These are phyloP conservation scores for Moelleriella libera DNA, from an alignment of 2,329 filamentous ascomycete genomes.

Conservation along the genomic window DNA sequence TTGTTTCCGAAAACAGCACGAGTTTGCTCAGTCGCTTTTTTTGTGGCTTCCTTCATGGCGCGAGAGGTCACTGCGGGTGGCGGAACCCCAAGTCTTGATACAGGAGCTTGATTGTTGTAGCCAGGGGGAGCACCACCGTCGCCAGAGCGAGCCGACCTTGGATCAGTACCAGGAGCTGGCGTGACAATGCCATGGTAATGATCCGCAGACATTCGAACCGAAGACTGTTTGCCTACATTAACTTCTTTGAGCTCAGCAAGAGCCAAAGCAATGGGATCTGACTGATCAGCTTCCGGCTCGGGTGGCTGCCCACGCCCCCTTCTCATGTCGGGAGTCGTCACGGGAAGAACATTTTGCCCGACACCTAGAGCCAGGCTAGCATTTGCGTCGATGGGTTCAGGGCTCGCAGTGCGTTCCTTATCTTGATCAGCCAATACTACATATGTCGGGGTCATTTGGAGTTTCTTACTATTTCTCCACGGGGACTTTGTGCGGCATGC, in stretches of 20 bases:
- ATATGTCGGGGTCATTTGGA: neutral
- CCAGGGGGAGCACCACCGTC: constrained; percentile 50
- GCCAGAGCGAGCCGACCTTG: constrained; percentile 27
- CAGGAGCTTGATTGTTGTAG: constrained; percentile 52
- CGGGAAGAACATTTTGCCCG: constrained; percentile 90
- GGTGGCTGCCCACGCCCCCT: constrained; percentile 13
- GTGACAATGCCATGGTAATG: constrained; percentile 88
- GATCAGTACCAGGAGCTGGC: constrained; percentile 45
- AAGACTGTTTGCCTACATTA: constrained; percentile 60
- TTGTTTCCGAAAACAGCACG: constrained; percentile 53
- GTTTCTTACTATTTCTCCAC: constrained; percentile 3
- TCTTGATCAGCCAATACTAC: constrained; percentile 4
- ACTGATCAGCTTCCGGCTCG: constrained; percentile 38
- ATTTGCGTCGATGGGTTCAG: constrained; percentile 79
- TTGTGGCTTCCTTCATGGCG: constrained; percentile 90
- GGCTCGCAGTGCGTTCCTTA: constrained; percentile 42
- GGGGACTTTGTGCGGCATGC: constrained; percentile 24
- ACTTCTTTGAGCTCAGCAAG: constrained; percentile 86
- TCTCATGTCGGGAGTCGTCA: constrained; percentile 61
- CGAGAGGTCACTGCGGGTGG: constrained; percentile 84
- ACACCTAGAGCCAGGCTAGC: constrained; percentile 89
- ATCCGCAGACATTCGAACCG: constrained; percentile 81
- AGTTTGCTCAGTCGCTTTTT: constrained; percentile 75
- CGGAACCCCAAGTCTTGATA: constrained; percentile 73
- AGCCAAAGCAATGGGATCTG: constrained; percentile 83